Conservation (phyloP, 1,284 basidiomycete species). For the Sanghuangporus weigelae region DNA sequence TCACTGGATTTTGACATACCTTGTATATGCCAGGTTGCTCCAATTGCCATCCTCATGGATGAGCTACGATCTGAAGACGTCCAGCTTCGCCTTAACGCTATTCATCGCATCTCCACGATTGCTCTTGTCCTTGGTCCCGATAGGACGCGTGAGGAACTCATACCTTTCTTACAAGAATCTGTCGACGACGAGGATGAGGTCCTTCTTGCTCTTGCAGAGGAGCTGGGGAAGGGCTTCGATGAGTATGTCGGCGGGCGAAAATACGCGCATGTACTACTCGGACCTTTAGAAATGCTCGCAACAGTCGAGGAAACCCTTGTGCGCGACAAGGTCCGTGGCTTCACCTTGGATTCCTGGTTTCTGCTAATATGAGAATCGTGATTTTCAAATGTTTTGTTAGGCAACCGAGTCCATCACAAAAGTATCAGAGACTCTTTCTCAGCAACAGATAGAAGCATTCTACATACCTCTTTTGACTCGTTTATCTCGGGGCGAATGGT, state of each 20-base stretch:
- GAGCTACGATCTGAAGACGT: slow-evolving; percentile 97
- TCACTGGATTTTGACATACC: slow-evolving; percentile 20
- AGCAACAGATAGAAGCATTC: slow-evolving; percentile 82
- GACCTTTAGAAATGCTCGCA: slow-evolving; percentile 93
- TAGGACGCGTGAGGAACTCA: slow-evolving; percentile 92
- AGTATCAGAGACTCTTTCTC: slow-evolving; percentile 75
- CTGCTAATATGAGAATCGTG: slow-evolving; percentile 10
- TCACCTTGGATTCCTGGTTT: background rate
- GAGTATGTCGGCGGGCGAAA: slow-evolving; percentile 94
- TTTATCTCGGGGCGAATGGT: slow-evolving; percentile 95
- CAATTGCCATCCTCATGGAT: slow-evolving; percentile 89
- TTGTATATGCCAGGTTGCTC: slow-evolving; percentile 55
- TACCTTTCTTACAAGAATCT: slow-evolving; percentile 97
- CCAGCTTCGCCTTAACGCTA: slow-evolving; percentile 89
- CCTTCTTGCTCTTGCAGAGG: slow-evolving; percentile 92
- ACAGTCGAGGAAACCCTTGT: slow-evolving; percentile 98
- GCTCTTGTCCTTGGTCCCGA: slow-evolving; percentile 95
- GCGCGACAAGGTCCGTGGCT: slow-evolving; percentile 80
- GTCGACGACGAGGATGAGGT: slow-evolving; percentile 99
- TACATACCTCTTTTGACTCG: slow-evolving; percentile 92
- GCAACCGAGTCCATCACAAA: slow-evolving; percentile 97
- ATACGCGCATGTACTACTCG: slow-evolving; percentile 85
- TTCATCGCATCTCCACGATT: slow-evolving; percentile 97
- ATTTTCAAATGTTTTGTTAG: slow-evolving; percentile 34
- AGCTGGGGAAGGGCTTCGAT: slow-evolving; percentile 87